Evolutionary conservation across 352 stramenopile genomes (phyloP), one percentile per base, ranked within the genome.

Genomic region (Pythium rishiriense): DNA sequence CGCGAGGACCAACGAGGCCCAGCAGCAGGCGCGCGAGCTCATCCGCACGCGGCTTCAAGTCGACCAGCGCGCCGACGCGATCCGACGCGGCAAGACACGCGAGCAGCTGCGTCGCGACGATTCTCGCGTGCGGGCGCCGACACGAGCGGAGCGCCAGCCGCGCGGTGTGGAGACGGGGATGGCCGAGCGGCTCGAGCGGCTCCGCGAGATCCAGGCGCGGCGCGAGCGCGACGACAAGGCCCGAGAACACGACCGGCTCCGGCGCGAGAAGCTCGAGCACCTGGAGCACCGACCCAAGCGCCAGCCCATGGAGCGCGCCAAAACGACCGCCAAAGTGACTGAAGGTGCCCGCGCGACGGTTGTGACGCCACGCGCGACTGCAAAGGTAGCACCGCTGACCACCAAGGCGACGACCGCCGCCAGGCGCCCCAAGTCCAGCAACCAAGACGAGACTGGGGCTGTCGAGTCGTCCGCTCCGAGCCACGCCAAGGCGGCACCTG

Each of bases 1-100:
- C 37, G 37, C 37, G 37, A n/a, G 37, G 9, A 43, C 2, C 37
- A n/a, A 39, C 14, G 54, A 42, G 15, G 72, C 25, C 26, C 68
- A 45, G 50, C 55, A 29, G 50, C 55, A 39, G 54, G 79, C 73
- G 0, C 79, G 75, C 47, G 62, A 88, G 41, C 81, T 91, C 57
- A 76, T 91, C 39, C 64, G 45, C 41, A 47, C 50, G 50, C 78
- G 80, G 15, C 71, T 89, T 12, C 42, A 81, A 17, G 58, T 89
- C 4, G 82, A 91, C 31, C 59, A 66, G 26, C 65, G 73, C 17
- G 76, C 73, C 1, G 60, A 83, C 7, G 50, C 47, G 2, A 61
- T 91, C n/a, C 74, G 76, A 10, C 68, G 62, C 39, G 55, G 39
- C 43, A 58, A 58, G 35, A 24, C 48, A 15, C 41, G 53, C 4